Base-by-base conservation (phyloP, 2,329 filamentous ascomycete genomes). In the Talaromyces sp. region DNA sequence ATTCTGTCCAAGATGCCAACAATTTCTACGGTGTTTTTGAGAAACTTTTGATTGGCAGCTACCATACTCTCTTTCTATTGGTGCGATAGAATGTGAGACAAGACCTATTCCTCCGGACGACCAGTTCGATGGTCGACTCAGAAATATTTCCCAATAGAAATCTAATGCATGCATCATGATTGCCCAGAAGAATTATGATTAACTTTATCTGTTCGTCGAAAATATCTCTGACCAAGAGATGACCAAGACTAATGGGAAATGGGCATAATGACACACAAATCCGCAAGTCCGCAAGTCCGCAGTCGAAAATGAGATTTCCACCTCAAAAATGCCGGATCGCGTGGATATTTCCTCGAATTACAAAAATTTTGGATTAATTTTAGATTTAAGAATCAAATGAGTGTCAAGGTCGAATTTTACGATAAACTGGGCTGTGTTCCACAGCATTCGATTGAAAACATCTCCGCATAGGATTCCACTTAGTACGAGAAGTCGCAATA, bases 231-330 rank as follows among this genome's bases (percentile, higher is more conserved):
- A 49, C 11, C 11, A 49, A 25, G 22, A 25, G 15, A 5, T 7
- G 3, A 49, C 11, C 11, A 49, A 25, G 22, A 25, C 11, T 33
- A 17, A 52, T 11, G 25, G 25, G 6, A 19, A n/a, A n/a, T n/a
- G 10, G 49, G 11, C 2, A 37, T 13, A 56, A 13, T 35, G 31
- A 56, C 50, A 33, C 8, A 61, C 37, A 61, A 61, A 17, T 19
- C 59, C 59, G 59, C 45, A 61, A 52, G 11, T 41, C 59, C 59
- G 45, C 47, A 27, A 31, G 25, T 31, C 47, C 47, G 47, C 25
- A 31, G 6, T 7, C 1, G 13, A 11, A 11, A 45, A 45, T 3
- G 17, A 3, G 3, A 45, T 45, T 45, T 3, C 9, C 35, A 13
- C 13, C 35, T 10, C 35, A 37, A 37, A 10, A 37, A 0, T 6